Evolutionary conservation across 192 early-diverging fungal species (phyloP).

Genomic region (Blastocladiella britannica): DNA sequence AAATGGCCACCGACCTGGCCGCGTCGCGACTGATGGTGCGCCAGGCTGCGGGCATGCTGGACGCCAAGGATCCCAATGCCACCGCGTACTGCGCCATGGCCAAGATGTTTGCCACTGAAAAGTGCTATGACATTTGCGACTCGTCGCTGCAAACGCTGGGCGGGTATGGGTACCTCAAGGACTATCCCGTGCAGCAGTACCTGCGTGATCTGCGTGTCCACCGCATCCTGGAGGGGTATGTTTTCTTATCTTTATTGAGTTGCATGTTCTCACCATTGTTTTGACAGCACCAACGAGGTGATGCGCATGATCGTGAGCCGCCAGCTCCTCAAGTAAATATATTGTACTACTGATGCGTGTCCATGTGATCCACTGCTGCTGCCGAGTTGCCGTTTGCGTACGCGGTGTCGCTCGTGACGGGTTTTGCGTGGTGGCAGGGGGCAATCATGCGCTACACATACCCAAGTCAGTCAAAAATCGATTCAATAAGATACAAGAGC

Average conservation of each 20-base stretch:
- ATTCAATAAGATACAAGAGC: too few relatives aligned
- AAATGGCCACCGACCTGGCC: slow-evolving; percentile 26
- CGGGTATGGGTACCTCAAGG: slow-evolving; percentile 38
- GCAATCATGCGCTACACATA: too few relatives aligned
- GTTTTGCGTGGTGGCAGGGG: too few relatives aligned
- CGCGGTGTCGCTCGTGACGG: too few relatives aligned
- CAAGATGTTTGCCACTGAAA: slow-evolving; percentile 30
- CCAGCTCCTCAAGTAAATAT: slow-evolving; percentile 23
- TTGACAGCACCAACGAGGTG: slow-evolving; percentile 25
- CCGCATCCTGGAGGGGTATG: slow-evolving; percentile 29
- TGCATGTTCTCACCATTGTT: neutral
- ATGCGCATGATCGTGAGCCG: slow-evolving; percentile 34
- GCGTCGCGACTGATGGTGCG: slow-evolving; percentile 28
- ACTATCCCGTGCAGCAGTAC: slow-evolving; percentile 34
- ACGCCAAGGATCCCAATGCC: slow-evolving; percentile 14
- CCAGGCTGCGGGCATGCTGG: slow-evolving; percentile 19
- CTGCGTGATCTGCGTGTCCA: slow-evolving; percentile 31
- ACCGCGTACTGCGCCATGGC: slow-evolving; percentile 32
- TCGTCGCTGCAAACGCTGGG: slow-evolving; percentile 29
- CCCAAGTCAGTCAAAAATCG: too few relatives aligned
- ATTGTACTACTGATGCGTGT: too few relatives aligned
- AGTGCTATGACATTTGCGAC: slow-evolving; percentile 31
- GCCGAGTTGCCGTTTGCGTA: too few relatives aligned
- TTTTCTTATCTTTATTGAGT: neutral
- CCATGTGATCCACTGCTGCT: too few relatives aligned